Evolutionary conservation across 305 asterid species (phyloP), one percentile per base, ranked within the genome.

Genomic region (Galium porrigens): DNA sequence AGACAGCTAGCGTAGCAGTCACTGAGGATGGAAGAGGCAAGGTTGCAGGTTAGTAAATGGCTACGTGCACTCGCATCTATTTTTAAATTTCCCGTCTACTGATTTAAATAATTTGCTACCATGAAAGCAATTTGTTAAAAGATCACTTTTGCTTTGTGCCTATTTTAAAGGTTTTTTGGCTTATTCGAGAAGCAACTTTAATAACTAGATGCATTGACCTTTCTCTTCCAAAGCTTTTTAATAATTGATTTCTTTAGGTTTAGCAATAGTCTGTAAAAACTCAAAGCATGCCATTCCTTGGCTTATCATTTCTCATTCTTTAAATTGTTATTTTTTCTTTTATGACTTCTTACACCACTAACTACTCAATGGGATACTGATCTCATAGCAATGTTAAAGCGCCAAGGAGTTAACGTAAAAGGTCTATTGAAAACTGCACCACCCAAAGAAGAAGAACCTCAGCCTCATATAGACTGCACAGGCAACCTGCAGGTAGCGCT

Each of bases 401-500:
- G 95, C 70, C 96, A 86, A 84, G 99, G 99, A 78, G 81, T 94
- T 77, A 81, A 88, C 32, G 97, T 94, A 77, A 94, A 82, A 81
- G 99, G 99, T 64, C 81, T 91, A 70, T 62, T 90, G 84, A 94
- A 94, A 88, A 73, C 85, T 58, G 85, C 88, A 67, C 74, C 95
- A 69, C 86, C 90, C 61, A 81, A 78, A 76, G 97, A 78, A 76
- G 97, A 86, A 76, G 99, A 90, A 44, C 86, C 84, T 74, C 87
- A 86, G 65, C 90, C 83, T 53, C 75, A 79, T 70, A 90, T 94
- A 75, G 99, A 94, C 77, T 86, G 94, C 85, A 80, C 97, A 1
- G 99, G 99, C 67, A 85, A 87, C 79, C 79, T 94, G 81, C 96
- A 83, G 96, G 99, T 94, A 76, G 65, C 56, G 59, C 69, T 63